phyloP scores from a whole-genome alignment of 2,329 filamentous ascomycete species.

The Calonectria naviculata region DNA sequence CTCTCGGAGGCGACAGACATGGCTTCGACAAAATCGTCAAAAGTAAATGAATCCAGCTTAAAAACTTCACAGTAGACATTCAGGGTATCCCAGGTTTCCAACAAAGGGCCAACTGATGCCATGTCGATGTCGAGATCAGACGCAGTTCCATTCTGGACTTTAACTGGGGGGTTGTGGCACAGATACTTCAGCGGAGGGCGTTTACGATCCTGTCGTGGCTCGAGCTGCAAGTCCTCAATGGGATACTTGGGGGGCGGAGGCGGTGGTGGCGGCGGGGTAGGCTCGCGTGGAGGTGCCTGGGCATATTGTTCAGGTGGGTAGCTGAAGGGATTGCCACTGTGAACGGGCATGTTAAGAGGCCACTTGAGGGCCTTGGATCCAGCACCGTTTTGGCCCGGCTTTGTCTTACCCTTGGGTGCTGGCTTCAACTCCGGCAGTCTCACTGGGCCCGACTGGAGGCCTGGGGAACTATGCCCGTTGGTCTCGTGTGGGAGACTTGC shows the following conservation, averaged over 20 bases:
- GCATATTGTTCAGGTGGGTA: conserved; percentile 56
- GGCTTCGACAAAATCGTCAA: conserved; percentile 94
- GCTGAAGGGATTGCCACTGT: conserved; percentile 59
- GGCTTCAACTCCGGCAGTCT: conserved; percentile 81
- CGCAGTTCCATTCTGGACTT: conserved; percentile 51
- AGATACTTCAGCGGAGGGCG: conserved; percentile 85
- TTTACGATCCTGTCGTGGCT: conserved; percentile 71
- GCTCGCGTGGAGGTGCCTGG: conserved; percentile 43
- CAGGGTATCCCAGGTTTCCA: conserved; percentile 96
- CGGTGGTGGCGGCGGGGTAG: conserved; percentile 69
- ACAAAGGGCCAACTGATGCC: conserved; percentile 84
- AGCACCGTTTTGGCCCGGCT: conserved; percentile 50
- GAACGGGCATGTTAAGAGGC: conserved; percentile 43
- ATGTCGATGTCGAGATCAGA: conserved; percentile 71
- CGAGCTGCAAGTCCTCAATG: conserved; percentile 90
- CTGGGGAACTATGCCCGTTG: conserved; percentile 51
- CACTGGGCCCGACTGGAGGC: conserved; percentile 56
- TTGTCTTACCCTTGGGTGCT: conserved; percentile 75
- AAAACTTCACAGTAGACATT: conserved; percentile 99
- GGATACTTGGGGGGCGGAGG: conserved; percentile 91
- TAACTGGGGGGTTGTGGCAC: conserved; percentile 70
- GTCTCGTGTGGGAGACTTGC: conserved; percentile 58
- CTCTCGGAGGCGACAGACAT: conserved; percentile 82
- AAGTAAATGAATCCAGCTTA: conserved; percentile 94
- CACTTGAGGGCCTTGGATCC: conserved; percentile 57